Base-by-base conservation (phyloP, 371 early-diverging fungal genomes). In the Mortierella sp. region DNA sequence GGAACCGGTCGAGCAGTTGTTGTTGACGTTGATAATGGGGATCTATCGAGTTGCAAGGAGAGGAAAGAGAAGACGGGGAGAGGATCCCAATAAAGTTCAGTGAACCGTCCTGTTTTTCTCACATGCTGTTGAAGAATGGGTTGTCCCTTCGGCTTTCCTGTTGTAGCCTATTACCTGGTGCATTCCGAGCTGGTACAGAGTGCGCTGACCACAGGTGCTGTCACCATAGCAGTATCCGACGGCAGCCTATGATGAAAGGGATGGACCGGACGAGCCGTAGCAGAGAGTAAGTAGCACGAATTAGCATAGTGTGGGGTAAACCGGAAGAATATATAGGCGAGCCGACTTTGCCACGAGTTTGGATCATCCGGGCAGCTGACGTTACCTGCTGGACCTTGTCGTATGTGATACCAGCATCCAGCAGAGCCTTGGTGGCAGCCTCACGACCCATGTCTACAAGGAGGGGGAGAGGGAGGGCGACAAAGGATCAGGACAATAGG, bases 1-100 rank as follows among this genome's bases (percentile, higher is more conserved):
- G 1, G 90, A 90, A 12, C 94, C 92, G 31, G 92, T 91, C 7
- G 90, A 86, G 76, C 94, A 91, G 81, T 92, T 91, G 86, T 92
- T 93, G 80, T 92, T 92, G 67, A 91, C 91, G 64, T 93, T 93
- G 65, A 85, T 64, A 72, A 85, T 81, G 38, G 84, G 85, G 58
- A 84, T 82, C 74, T 81, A 62, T 13, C 14, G 24, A 16, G 27
- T 16, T 24, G 9, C 55, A 18, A 18, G 23, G 2, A 26, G 18
- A 12, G 43, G 30, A 21, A 49, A 38, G 21, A 49, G 55, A 53
- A 27, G 21, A 54, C 16, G 31, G 41, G 56, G 27, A 52, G 30
- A 43, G 41, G 42, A 5, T 41, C 27, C 1, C 18, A 14, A n/a
- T n/a, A n/a, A n/a, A n/a, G n/a, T n/a, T n/a, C n/a, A n/a, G n/a